These are phyloP conservation scores for Mesembryanthemum crystallinum DNA, from an alignment of 148 eudicot genomes.

Conservation along the genomic window DNA sequence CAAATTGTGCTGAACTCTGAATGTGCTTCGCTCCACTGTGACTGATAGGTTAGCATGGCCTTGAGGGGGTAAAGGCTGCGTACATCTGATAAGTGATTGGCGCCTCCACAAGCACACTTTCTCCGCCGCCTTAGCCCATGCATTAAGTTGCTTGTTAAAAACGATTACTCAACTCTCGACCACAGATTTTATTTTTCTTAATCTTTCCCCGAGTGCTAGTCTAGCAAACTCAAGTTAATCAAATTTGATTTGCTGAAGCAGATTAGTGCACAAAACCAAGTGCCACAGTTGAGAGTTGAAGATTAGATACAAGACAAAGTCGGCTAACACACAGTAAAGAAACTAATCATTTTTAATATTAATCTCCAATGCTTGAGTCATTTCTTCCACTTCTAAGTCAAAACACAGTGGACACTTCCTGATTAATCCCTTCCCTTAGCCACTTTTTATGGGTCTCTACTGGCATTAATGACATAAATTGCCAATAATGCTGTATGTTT, in stretches of 20 bases:
- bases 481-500: slow-evolving; percentile 20
- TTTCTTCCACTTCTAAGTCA: slow-evolving; percentile 26
- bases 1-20: no score
- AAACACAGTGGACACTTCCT: slow-evolving; percentile 35
- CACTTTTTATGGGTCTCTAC: slow-evolving; percentile 33
- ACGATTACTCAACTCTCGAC: slow-evolving; percentile 2
- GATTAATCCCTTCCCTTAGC: slow-evolving; percentile 23
- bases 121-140: neutral
- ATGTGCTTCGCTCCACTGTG: no score
- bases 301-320: slow-evolving; percentile 31
- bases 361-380: slow-evolving; percentile 4
- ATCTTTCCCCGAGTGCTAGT: slow-evolving; percentile 10
- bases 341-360: slow-evolving; percentile 1
- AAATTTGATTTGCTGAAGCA: slow-evolving; percentile 16
- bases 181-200: neutral
- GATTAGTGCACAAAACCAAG: slow-evolving; percentile 11
- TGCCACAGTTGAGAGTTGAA: slow-evolving; percentile 18
- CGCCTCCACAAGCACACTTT: no score
- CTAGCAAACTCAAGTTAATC: slow-evolving; percentile 18
- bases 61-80: no score
- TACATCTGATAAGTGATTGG: no score
- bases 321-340: slow-evolving; percentile 17
- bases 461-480: slow-evolving; percentile 23
- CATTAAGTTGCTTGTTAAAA: slow-evolving; percentile 4
- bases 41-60: no score